Evolutionary conservation across 768 basidiomycete species (phyloP).

Genomic region (Calocera cornea): DNA sequence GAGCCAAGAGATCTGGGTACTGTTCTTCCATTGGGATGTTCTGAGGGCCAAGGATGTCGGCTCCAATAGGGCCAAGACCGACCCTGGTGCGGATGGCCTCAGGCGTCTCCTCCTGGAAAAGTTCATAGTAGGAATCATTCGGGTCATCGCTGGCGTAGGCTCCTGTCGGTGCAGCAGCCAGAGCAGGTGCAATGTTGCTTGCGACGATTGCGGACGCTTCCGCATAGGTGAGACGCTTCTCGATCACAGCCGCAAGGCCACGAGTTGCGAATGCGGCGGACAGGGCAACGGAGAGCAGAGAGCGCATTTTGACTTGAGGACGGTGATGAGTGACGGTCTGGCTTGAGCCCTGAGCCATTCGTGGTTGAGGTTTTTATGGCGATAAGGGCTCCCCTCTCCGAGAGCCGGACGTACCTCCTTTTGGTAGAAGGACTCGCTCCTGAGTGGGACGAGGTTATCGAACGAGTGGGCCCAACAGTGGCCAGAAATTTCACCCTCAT

Average conservation of each 20-base stretch:
- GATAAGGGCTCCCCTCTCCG: neutral
- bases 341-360: neutral
- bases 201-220: neutral
- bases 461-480: neutral
- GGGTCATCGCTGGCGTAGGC: neutral
- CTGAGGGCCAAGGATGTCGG: constrained; percentile 40
- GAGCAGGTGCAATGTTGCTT: constrained; percentile 1
- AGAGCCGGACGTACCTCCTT: neutral
- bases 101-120: neutral
- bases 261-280: neutral
- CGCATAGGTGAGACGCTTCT: neutral
- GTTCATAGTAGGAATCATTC: neutral
- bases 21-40: constrained; percentile 41
- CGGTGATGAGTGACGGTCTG: neutral
- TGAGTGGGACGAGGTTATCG: neutral
- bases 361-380: neutral
- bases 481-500: neutral
- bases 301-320: neutral
- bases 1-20: constrained; percentile 44
- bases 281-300: neutral
- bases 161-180: neutral
- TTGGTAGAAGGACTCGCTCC: neutral
- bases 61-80: neutral
- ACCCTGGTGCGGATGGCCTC: neutral
- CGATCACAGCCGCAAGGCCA: neutral